A percentile compares a stretch with the other conserved stretches of the same genome.
These are phyloP conservation scores for Podila epigama DNA, from an alignment of 192 early-diverging fungal species.

Conservation along the genomic window DNA sequence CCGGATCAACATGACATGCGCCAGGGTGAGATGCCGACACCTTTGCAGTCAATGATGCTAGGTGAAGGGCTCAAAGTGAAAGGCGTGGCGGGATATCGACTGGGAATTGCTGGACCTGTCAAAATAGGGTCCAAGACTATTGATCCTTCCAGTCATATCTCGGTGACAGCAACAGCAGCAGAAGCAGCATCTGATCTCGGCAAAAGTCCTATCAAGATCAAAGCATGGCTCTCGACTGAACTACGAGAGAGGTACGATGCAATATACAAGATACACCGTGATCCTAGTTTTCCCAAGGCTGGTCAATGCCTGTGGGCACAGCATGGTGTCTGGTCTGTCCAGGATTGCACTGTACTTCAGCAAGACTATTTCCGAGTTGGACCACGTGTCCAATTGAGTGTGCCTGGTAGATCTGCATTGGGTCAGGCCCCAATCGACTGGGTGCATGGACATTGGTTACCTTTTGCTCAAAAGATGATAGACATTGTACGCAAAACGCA, in stretches of 20 bases:
- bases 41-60: slow-evolving; percentile 53
- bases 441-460: slow-evolving; percentile 50
- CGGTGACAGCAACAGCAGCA: slow-evolving; percentile 31
- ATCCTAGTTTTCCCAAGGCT: slow-evolving; percentile 29
- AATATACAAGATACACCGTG: slow-evolving; percentile 46
- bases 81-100: slow-evolving; percentile 37
- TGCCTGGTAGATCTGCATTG: background rate
- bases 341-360: slow-evolving; percentile 12
- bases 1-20: slow-evolving; percentile 51
- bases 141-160: slow-evolving; percentile 29
- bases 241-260: slow-evolving; percentile 24
- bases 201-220: slow-evolving; percentile 20
- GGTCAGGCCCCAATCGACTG: slow-evolving; percentile 6
- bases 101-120: slow-evolving; percentile 24
- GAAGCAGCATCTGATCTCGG: slow-evolving; percentile 2
- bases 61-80: slow-evolving; percentile 48
- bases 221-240: slow-evolving; percentile 51
- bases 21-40: slow-evolving; percentile 60
- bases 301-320: slow-evolving; percentile 58
- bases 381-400: slow-evolving; percentile 12
- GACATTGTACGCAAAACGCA: slow-evolving; percentile 48
- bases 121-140: slow-evolving; percentile 27
- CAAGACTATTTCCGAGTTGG: slow-evolving; percentile 57
- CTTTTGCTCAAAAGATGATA: slow-evolving; percentile 44
- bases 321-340: slow-evolving; percentile 59